Evolutionary conservation across 495 filamentous ascomycete genomes (phyloP).

Genomic region (Emericellopsis terricola): DNA sequence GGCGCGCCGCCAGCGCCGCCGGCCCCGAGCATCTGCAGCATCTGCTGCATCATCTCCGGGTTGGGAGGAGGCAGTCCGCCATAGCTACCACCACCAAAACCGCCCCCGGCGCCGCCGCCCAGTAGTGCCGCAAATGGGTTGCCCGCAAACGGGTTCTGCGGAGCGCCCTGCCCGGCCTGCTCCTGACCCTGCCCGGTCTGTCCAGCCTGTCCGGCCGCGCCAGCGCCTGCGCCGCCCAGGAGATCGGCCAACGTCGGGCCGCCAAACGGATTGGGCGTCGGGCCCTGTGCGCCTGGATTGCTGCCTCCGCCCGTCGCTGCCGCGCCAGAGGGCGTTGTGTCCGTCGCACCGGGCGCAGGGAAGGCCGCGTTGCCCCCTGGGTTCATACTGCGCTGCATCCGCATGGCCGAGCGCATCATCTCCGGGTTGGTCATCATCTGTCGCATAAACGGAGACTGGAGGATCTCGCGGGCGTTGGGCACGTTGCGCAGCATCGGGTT

Average conservation of each 20-base stretch:
- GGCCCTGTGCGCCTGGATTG: background rate
- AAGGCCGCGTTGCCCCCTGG: constrained; percentile 41
- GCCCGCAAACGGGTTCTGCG: constrained; percentile 25
- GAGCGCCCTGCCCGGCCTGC: constrained; percentile 9
- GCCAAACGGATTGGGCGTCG: constrained; percentile 20
- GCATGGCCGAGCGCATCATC: constrained; percentile 56
- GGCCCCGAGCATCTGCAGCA: constrained; percentile 15
- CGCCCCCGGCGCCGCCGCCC: constrained; percentile 1
- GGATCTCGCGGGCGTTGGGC: constrained; percentile 64
- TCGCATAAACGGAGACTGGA: constrained; percentile 72
- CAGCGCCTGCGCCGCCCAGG: background rate
- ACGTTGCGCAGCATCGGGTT: constrained; percentile 79
- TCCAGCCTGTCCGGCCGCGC: background rate
- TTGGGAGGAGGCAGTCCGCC: constrained; percentile 7
- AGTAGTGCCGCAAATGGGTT: constrained; percentile 28
- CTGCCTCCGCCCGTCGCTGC: constrained; percentile 7
- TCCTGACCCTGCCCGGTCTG: constrained; percentile 9
- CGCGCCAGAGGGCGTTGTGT: constrained; percentile 34
- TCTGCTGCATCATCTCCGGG: constrained; percentile 29
- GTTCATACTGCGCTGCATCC: constrained; percentile 58
- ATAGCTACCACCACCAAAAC: constrained; percentile 4
- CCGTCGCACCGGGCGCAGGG: constrained; percentile 76
- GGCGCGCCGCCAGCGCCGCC: constrained; percentile 21
- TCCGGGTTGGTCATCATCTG: constrained; percentile 93
- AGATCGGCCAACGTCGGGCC: background rate